Evolutionary conservation across 2,329 filamentous ascomycete species (phyloP).

Genomic region (Teratosphaeria gauchensis): DNA sequence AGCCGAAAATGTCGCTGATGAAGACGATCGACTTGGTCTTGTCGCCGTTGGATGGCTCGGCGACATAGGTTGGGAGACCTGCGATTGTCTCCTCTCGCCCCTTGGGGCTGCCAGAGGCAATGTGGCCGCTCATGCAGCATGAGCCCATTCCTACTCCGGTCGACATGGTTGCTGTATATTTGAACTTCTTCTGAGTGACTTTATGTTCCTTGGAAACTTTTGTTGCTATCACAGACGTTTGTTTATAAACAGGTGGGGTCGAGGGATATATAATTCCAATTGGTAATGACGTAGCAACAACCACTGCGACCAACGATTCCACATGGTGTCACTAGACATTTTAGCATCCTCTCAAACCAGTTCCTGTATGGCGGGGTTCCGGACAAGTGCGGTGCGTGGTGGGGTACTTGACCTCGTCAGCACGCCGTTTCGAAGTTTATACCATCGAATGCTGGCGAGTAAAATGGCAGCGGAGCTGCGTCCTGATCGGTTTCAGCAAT

Average conservation of each 20-base stretch:
- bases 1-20: constrained; percentile 41
- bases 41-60: constrained; percentile 32
- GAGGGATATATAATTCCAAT: background rate
- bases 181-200: background rate
- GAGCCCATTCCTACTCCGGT: constrained; percentile 31
- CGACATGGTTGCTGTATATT: constrained; percentile 21
- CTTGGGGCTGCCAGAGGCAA: constrained; percentile 29
- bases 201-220: background rate
- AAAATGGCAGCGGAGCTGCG: background rate
- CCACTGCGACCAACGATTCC: background rate
- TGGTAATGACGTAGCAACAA: background rate
- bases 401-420: background rate
- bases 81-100: constrained; percentile 29
- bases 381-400: background rate
- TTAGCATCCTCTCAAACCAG: background rate
- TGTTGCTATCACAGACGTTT: background rate
- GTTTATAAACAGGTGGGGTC: background rate
- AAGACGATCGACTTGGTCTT: constrained; percentile 39
- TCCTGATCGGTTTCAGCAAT: background rate
- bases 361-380: background rate
- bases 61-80: constrained; percentile 33
- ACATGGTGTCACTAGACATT: background rate
- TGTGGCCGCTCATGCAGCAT: constrained; percentile 34
- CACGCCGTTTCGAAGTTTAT: background rate
- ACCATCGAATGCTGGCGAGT: background rate